Conservation (phyloP, 2,329 filamentous ascomycete species). For the Arthrobotrys sphaeroides region DNA sequence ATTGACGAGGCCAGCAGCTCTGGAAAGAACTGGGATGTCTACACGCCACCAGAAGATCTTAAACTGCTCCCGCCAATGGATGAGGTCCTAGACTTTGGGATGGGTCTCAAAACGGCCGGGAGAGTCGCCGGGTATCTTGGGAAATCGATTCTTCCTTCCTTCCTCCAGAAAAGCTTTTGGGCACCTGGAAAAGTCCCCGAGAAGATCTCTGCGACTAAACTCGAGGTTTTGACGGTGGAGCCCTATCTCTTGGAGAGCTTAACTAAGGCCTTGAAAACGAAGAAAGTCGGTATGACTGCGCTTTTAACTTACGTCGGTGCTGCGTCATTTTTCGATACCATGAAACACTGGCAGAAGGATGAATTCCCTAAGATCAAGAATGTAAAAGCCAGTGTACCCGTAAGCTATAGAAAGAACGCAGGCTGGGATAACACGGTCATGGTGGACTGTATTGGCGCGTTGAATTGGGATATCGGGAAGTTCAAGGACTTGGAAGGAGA, state of each 20-base stretch:
- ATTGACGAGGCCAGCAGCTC: neutral
- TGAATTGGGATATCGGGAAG: slow-evolving; percentile 58
- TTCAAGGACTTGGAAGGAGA: slow-evolving; percentile 62
- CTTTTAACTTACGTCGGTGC: slow-evolving; percentile 34
- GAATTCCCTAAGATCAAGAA: slow-evolving; percentile 32
- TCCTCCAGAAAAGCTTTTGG: slow-evolving; percentile 31
- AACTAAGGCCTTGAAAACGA: neutral
- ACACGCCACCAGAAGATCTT: slow-evolving; percentile 24
- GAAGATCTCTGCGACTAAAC: neutral
- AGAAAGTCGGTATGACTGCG: slow-evolving; percentile 32
- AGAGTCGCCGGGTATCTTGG: slow-evolving; percentile 10
- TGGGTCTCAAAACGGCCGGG: slow-evolving; percentile 39
- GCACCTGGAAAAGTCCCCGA: slow-evolving; percentile 14
- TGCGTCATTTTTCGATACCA: neutral
- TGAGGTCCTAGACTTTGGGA: slow-evolving; percentile 25
- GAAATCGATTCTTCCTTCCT: slow-evolving; percentile 31
- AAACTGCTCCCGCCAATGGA: slow-evolving; percentile 42
- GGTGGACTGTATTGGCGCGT: slow-evolving; percentile 59
- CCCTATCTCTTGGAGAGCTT: neutral
- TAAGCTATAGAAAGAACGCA: slow-evolving; percentile 36
- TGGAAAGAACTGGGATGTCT: neutral
- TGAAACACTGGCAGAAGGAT: slow-evolving; percentile 5
- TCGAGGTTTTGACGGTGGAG: slow-evolving; percentile 2
- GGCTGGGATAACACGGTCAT: slow-evolving; percentile 56
- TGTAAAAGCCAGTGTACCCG: slow-evolving; percentile 34